phyloP scores from a whole-genome alignment of 2,329 filamentous ascomycete genomes.

The Furcasterigmium sp. region DNA sequence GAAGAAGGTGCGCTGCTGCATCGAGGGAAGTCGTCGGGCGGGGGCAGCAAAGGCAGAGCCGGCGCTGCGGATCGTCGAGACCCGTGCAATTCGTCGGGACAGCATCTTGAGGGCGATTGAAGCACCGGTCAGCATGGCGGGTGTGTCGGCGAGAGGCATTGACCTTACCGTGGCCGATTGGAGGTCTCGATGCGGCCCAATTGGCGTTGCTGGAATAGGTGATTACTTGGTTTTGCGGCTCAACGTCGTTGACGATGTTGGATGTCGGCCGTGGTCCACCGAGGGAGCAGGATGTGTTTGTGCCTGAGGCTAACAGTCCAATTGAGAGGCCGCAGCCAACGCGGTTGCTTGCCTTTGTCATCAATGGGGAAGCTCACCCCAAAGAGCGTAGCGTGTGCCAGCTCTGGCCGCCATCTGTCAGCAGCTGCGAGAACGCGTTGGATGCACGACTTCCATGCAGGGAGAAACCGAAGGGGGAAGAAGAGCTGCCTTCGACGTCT shows the following conservation, averaged over 20 bases:
- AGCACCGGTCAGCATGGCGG: background rate
- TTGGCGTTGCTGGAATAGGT: slow-evolving; percentile 14
- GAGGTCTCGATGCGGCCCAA: slow-evolving; percentile 26
- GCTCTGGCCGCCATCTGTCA: too few species aligned
- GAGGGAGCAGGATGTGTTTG: slow-evolving; percentile 12
- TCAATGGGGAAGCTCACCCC: too few species aligned
- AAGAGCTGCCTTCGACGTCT: too few species aligned
- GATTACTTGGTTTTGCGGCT: background rate
- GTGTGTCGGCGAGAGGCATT: background rate
- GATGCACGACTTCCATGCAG: too few species aligned
- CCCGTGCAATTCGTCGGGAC: slow-evolving; percentile 52
- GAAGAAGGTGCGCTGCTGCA: slow-evolving; percentile 52
- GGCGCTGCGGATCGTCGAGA: slow-evolving; percentile 35
- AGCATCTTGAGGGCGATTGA: slow-evolving; percentile 47
- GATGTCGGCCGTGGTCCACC: slow-evolving; percentile 14
- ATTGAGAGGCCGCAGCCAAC: too few species aligned
- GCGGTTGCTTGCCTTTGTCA: too few species aligned
- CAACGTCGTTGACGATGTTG: slow-evolving; percentile 7
- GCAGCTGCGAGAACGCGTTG: too few species aligned
- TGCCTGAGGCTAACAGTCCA: slow-evolving; percentile 10
- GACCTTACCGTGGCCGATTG: slow-evolving; percentile 26
- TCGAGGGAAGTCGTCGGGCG: slow-evolving; percentile 40
- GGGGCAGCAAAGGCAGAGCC: slow-evolving; percentile 25
- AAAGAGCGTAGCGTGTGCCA: too few species aligned
- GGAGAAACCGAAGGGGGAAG: too few species aligned